Evolutionary conservation across 2,329 filamentous ascomycete genomes (phyloP).

Genomic region (Fusarium longipes): DNA sequence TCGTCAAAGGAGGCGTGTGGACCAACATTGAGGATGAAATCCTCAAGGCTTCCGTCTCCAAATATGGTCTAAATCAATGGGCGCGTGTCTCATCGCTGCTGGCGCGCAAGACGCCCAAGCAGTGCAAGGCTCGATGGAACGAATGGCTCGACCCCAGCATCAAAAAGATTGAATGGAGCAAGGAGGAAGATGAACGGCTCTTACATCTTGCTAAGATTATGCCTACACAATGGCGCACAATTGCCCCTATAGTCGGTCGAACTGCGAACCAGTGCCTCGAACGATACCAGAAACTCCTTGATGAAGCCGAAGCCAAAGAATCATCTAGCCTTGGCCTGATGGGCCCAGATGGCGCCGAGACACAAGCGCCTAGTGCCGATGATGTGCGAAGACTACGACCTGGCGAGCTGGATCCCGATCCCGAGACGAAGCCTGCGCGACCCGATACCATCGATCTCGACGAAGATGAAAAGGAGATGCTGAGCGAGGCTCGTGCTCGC

Average conservation of each 20-base stretch:
- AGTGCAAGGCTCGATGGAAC: constrained; percentile 98
- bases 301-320: constrained; percentile 93
- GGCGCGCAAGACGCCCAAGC: constrained; percentile 96
- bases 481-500: constrained; percentile 95
- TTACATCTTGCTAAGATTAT: constrained; percentile 97
- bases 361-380: constrained; percentile 88
- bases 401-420: constrained; percentile 96
- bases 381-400: constrained; percentile 89
- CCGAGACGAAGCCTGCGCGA: constrained; percentile 93
- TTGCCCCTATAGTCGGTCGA: constrained; percentile 94
- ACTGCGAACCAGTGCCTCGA: constrained; percentile 98
- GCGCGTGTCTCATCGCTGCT: constrained; percentile 96
- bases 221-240: constrained; percentile 99
- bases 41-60: constrained; percentile 93
- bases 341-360: constrained; percentile 87
- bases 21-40: constrained; percentile 92
- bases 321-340: constrained; percentile 84
- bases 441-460: constrained; percentile 98
- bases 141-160: constrained; percentile 99
- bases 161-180: constrained; percentile 98
- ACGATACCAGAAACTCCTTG: constrained; percentile 94
- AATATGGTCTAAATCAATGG: constrained; percentile 98
- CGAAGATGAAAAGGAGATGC: constrained; percentile 99
- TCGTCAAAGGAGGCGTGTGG: constrained; percentile 81
- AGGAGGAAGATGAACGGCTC: constrained; percentile 98